These are phyloP conservation scores for Allium fistulosum DNA, from an alignment of 106 monocot species.

Conservation along the genomic window DNA sequence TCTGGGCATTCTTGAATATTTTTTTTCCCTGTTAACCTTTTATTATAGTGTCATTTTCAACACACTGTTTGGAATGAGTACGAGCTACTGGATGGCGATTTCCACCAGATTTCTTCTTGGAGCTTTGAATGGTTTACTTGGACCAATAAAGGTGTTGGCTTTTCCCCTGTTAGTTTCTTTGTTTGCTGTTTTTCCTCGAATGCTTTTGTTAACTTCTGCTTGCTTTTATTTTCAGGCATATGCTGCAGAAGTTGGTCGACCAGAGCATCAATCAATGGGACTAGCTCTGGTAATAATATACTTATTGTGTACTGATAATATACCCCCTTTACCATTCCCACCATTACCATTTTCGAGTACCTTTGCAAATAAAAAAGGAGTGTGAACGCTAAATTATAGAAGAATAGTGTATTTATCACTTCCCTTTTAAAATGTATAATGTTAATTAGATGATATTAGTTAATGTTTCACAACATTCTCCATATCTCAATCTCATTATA, in stretches of 20 bases:
- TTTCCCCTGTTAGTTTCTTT: neutral
- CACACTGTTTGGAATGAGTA: slow-evolving; percentile 76
- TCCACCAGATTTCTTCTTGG: slow-evolving; percentile 79
- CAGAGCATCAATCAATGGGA: slow-evolving; percentile 62
- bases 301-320: neutral
- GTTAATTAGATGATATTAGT: neutral
- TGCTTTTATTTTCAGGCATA: slow-evolving; percentile 38
- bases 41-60: slow-evolving; percentile 66
- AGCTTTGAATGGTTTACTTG: slow-evolving; percentile 70
- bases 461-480: neutral
- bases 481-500: slow-evolving; percentile 3
- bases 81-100: slow-evolving; percentile 87
- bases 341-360: neutral
- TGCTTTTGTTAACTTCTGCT: slow-evolving; percentile 5
- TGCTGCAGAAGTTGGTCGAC: slow-evolving; percentile 41
- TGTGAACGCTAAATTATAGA: neutral
- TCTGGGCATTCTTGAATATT: neutral
- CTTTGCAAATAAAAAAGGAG: neutral
- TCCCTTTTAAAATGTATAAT: neutral
- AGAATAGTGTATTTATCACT: neutral
- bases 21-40: neutral
- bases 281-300: slow-evolving; percentile 56
- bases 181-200: no score
- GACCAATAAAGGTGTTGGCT: slow-evolving; percentile 46
- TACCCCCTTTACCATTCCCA: neutral